phyloP scores from a whole-genome alignment of 805 yeast species.

The Blastobotrys robertii region DNA sequence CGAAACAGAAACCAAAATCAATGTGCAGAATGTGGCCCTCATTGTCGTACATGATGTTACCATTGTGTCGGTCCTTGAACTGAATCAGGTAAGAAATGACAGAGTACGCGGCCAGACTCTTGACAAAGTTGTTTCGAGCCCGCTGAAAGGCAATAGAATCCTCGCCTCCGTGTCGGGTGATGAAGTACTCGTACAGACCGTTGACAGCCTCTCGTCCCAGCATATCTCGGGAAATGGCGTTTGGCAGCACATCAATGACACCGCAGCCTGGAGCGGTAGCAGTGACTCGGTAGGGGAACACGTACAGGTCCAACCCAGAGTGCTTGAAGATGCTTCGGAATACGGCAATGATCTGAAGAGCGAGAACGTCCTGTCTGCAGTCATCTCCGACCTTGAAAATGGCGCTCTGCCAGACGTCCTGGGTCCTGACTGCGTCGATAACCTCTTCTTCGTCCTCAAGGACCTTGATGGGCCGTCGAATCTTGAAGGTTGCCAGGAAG shows the following conservation, averaged over 20 bases:
- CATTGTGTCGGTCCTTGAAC: slow-evolving; percentile 94
- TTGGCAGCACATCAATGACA: slow-evolving; percentile 94
- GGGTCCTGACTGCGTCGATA: slow-evolving; percentile 23
- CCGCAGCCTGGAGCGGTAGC: slow-evolving; percentile 99
- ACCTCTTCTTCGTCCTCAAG: slow-evolving; percentile 26
- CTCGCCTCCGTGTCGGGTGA: slow-evolving; percentile 91
- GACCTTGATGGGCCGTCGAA: slow-evolving; percentile 34
- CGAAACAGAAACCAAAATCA: slow-evolving; percentile 98
- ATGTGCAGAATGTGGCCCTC: slow-evolving; percentile 94
- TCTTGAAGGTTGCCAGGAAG: slow-evolving; percentile 90
- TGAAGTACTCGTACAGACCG: slow-evolving; percentile 87
- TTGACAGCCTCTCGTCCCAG: slow-evolving; percentile 97
- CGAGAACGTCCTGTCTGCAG: slow-evolving; percentile 94
- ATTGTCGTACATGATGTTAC: slow-evolving; percentile 91
- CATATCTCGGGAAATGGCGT: slow-evolving; percentile 94
- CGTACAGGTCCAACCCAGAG: slow-evolving; percentile 81
- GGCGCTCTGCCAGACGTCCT: slow-evolving; percentile 84
- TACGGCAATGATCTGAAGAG: slow-evolving; percentile 81
- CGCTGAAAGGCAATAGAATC: slow-evolving; percentile 78
- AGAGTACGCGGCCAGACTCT: slow-evolving; percentile 88
- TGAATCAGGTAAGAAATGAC: slow-evolving; percentile 83
- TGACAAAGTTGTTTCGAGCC: slow-evolving; percentile 87
- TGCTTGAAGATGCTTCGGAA: slow-evolving; percentile 85
- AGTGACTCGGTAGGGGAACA: slow-evolving; percentile 89
- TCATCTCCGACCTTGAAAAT: slow-evolving; percentile 99